Evolutionary conservation across 345 rosid species (phyloP), one percentile per base, ranked within the genome.

Genomic region (Arabidopsis suecica): DNA sequence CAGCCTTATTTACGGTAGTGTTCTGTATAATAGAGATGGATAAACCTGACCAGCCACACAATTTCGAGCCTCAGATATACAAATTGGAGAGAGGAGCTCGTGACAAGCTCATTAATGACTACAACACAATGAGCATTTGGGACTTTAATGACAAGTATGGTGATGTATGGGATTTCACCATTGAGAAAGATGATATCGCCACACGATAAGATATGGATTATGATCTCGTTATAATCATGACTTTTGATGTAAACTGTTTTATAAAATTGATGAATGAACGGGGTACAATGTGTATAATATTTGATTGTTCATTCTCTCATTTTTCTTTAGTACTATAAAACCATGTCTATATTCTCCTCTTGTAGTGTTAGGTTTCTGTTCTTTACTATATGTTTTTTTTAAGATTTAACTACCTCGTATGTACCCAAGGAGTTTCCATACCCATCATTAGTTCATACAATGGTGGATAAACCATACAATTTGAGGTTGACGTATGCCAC

Each of bases 31-130:
- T 90, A 62, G 92, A 94, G 89, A 84, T 94, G 93, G 93, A 87
- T 69, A 94, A 94, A 73, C 98, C 97, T 2, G 98, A 88, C 74
- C 22, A 88, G 82, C 95, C 96, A 51, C 95, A 90, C 77, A 89
- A 94, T 82, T 94, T 94, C 48, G 97, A 91, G 77, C 97, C 98
- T 13, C 95, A 91, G 81, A 91, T 94, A 56, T 89, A 89, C 84
- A 86, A 82, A 63, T 82, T 88, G 88, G 96, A 90, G 76, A 87
- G 91, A 69, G 96, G 91, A 75, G 94, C 89, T 65, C 94, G 98
- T 9, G 97, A 90, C 76, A 91, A 91, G 85, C 78, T 94, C 53
- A 90, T 94, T 53, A 84, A 77, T 16, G 96, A 91, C 75, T 91
- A 94, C 78, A 94, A 94, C 36, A 70, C 88, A 22, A 94, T 94